Percentiles rank a stretch among this genome's conserved stretches.
Conservation (phyloP, 495 filamentous ascomycete species). For the Penicillium canariense region DNA sequence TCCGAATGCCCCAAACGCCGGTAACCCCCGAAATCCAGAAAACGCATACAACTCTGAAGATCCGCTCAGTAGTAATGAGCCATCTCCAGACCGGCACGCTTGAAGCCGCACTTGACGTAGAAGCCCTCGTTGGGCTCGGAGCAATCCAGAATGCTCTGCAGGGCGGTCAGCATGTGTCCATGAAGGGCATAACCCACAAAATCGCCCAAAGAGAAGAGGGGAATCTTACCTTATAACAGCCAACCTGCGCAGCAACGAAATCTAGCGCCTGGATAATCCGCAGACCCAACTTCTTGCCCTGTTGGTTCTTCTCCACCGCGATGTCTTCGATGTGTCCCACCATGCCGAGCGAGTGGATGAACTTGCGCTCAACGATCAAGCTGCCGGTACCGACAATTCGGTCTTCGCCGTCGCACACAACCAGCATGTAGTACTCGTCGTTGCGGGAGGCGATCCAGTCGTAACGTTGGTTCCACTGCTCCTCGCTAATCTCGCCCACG, state of each 20-base stretch:
- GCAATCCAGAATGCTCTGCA: constrained; percentile 69
- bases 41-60: neutral
- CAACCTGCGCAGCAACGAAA: constrained; percentile 76
- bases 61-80: constrained; percentile 78
- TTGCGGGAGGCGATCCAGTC: constrained; percentile 77
- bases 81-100: constrained; percentile 92
- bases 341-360: constrained; percentile 47
- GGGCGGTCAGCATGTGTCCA: constrained; percentile 4
- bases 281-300: constrained; percentile 93
- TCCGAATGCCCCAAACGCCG: constrained; percentile 5
- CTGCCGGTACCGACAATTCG: constrained; percentile 83
- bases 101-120: constrained; percentile 97
- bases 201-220: no score
- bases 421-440: constrained; percentile 81
- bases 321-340: constrained; percentile 99
- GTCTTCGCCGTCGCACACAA: constrained; percentile 68
- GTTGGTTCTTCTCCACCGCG: constrained; percentile 87
- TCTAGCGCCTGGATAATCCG: constrained; percentile 93
- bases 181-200: constrained; percentile 29
- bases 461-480: constrained; percentile 74
- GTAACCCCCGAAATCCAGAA: constrained; percentile 16
- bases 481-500: constrained; percentile 81
- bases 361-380: constrained; percentile 71
- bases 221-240: constrained; percentile 80
- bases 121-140: constrained; percentile 91